These are phyloP conservation scores for Penicillium crustosum DNA, from an alignment of 2,329 filamentous ascomycete genomes.

Conservation along the genomic window DNA sequence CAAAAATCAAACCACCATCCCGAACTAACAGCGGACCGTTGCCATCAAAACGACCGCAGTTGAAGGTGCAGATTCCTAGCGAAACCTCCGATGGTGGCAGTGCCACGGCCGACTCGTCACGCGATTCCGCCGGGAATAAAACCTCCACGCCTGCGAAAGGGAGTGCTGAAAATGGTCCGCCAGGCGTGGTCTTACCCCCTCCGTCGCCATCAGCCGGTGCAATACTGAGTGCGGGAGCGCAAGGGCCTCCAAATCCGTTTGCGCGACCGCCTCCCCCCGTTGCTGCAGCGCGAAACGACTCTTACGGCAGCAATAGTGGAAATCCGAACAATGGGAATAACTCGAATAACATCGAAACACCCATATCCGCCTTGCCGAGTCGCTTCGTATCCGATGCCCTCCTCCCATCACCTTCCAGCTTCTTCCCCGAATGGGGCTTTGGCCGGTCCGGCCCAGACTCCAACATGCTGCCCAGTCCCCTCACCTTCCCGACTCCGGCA, in stretches of 20 bases:
- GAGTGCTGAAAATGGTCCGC: constrained; percentile 57
- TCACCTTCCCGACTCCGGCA: constrained; percentile 85
- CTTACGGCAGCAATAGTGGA: constrained; percentile 37
- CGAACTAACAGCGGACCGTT: constrained; percentile 74
- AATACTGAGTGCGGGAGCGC: constrained; percentile 84
- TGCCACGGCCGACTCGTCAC: constrained; percentile 70
- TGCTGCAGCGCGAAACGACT: constrained; percentile 40
- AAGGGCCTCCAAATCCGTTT: constrained; percentile 92
- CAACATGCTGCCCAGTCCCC: constrained; percentile 86
- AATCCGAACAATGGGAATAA: constrained; percentile 15
- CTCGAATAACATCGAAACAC: constrained; percentile 61
- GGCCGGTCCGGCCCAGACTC: constrained; percentile 62
- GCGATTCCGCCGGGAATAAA: constrained; percentile 59
- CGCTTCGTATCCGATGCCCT: constrained; percentile 86
- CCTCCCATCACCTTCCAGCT: constrained; percentile 84
- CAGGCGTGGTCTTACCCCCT: constrained; percentile 79
- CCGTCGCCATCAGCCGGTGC: constrained; percentile 87
- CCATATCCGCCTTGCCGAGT: constrained; percentile 89
- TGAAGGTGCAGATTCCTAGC: constrained; percentile 94
- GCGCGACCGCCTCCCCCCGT: constrained; percentile 78
- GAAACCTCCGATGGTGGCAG: constrained; percentile 76
- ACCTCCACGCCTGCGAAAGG: constrained; percentile 59
- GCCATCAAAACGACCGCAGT: constrained; percentile 69
- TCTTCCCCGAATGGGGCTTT: constrained; percentile 90
- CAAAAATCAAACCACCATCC: constrained; percentile 71